phyloP scores from a whole-genome alignment of 2,329 filamentous ascomycete genomes.

The Fusarium humuli region DNA sequence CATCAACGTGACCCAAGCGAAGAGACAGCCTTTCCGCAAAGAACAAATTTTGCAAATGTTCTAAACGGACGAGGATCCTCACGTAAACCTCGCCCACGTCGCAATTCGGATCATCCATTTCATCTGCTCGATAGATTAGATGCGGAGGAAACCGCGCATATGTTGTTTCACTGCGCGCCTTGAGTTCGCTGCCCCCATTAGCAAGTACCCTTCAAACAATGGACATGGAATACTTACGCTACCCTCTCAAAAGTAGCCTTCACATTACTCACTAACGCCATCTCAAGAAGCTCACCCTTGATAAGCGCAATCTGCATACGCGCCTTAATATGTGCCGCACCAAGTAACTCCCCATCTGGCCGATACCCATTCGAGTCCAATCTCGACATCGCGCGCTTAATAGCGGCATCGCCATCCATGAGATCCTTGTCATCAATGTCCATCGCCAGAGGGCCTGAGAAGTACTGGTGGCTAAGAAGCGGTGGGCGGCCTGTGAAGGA shows the following conservation, averaged over 20 bases:
- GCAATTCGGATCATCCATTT: slow-evolving; percentile 51
- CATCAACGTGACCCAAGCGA: slow-evolving; percentile 54
- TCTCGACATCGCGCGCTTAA: slow-evolving; percentile 31
- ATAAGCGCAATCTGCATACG: slow-evolving; percentile 61
- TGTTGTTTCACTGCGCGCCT: slow-evolving; percentile 49
- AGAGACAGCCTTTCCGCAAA: slow-evolving; percentile 68
- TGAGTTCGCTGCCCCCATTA: slow-evolving; percentile 50
- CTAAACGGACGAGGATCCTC: slow-evolving; percentile 60
- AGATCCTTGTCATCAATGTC: slow-evolving; percentile 65
- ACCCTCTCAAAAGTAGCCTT: slow-evolving; percentile 33
- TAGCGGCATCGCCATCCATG: slow-evolving; percentile 54
- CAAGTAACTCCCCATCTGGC: slow-evolving; percentile 55
- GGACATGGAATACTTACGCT: slow-evolving; percentile 15
- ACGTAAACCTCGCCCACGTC: slow-evolving; percentile 53
- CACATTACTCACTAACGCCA: slow-evolving; percentile 58
- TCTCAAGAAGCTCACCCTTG: slow-evolving; percentile 69
- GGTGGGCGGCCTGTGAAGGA: slow-evolving; percentile 68
- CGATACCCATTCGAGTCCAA: slow-evolving; percentile 67
- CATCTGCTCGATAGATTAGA: slow-evolving; percentile 54
- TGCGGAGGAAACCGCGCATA: slow-evolving; percentile 53
- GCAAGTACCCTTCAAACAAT: accelerated
- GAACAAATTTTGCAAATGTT: slow-evolving; percentile 68
- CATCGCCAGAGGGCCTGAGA: slow-evolving; percentile 63
- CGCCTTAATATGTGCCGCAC: slow-evolving; percentile 60
- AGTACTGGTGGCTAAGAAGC: slow-evolving; percentile 63